A percentile compares a stretch with the other conserved stretches of the same genome.
phyloP scores from a whole-genome alignment of 2,329 filamentous ascomycete genomes.

The Epichloe sp. region DNA sequence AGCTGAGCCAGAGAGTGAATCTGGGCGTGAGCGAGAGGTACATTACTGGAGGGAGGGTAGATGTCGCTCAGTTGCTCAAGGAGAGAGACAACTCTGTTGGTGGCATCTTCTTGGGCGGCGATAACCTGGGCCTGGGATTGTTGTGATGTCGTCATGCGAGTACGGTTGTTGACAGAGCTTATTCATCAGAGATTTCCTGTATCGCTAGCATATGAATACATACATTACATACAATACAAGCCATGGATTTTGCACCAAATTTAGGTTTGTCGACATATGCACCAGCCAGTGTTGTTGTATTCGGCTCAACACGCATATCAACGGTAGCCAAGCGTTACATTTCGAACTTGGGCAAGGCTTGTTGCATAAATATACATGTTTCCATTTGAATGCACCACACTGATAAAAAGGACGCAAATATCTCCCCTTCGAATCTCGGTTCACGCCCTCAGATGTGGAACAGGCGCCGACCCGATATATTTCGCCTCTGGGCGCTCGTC shows the following conservation, averaged over 20 bases:
- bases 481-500: constrained; percentile 24
- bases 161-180: neutral
- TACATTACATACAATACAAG: neutral
- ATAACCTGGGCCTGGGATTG: constrained; percentile 23
- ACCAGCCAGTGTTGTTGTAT: too few relatives aligned
- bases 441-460: constrained; percentile 15
- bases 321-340: too few relatives aligned
- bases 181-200: neutral
- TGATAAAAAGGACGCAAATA: neutral
- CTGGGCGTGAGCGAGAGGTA: constrained; percentile 80
- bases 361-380: too few relatives aligned
- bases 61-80: constrained; percentile 57
- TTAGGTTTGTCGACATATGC: too few relatives aligned
- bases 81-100: constrained; percentile 38
- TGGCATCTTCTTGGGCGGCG: constrained; percentile 26
- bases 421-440: constrained; percentile 14
- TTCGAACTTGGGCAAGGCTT: too few relatives aligned
- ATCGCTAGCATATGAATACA: neutral
- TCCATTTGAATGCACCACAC: neutral
- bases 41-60: constrained; percentile 70
- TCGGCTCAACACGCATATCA: too few relatives aligned
- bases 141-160: neutral
- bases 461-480: constrained; percentile 31
- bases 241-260: too few relatives aligned
- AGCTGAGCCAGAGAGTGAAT: constrained; percentile 66